Evolutionary conservation across 371 early-diverging fungal species (phyloP), one percentile per base, ranked within the genome.

Genomic region (Mucor sp.): DNA sequence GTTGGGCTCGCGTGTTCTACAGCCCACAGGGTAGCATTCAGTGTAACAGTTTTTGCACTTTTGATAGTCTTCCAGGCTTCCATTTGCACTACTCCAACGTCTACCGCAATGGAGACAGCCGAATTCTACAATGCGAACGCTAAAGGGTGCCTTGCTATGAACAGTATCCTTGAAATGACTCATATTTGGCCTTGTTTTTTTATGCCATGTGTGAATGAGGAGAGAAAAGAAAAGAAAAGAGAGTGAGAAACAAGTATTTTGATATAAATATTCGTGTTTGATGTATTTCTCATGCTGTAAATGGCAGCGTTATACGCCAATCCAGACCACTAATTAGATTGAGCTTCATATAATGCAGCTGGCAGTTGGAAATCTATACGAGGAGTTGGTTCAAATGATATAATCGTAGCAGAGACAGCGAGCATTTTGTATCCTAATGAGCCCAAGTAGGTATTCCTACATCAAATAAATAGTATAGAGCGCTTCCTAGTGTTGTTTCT

Each of bases 61-160:
- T 23, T 65, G 65, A 32, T 53, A 65, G 23, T 65, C 65, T 14
- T 44, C 14, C 0, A 65, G 19, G 21, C 28, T 58, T 11, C 65
- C 65, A 15, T 35, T 58, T 27, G 65, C 65, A 23, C 65, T 58
- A 4, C 43, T 27, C 65, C 65, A 65, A 7, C 58, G 57, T 14
- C 65, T 25, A 30, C 30, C 58, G 3, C 65, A 65, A 0, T 41
- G 17, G 4, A n/a, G 33, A 19, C 65, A 65, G 2, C 19, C 39
- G 32, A 58, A 65, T 2, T 21, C 23, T 6, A 58, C 47, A 23
- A 65, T 58, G 3, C 43, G 23, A 8, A 47, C 47, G 14, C 9
- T 6, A 6, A 33, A 65, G 1, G 65, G 65, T 5, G 66, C 57
- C 23, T 62, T 48, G 17, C 21, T n/a, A 14, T 60, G 21, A 6